These are phyloP conservation scores for Rhizomucor miehei DNA, from an alignment of 371 early-diverging fungal species.

Conservation along the genomic window DNA sequence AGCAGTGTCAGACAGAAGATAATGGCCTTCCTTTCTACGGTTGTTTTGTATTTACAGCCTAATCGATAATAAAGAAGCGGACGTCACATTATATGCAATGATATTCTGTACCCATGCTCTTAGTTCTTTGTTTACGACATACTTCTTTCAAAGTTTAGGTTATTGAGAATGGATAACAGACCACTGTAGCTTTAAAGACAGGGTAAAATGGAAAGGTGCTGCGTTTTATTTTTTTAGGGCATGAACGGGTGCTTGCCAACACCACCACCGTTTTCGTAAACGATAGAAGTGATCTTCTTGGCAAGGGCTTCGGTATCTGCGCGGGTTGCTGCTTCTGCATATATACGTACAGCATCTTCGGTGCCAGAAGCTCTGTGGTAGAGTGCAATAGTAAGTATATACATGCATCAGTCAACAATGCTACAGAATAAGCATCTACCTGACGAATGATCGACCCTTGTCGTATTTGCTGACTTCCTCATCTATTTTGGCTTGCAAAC, in stretches of 20 bases:
- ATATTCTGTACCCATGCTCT: no score
- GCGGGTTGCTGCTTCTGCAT: slow-evolving; percentile 95
- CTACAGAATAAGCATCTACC: slow-evolving; percentile 44
- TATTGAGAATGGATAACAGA: no score
- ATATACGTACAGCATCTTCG: slow-evolving; percentile 98
- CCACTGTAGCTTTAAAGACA: no score
- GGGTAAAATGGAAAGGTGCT: no score
- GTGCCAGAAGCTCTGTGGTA: slow-evolving; percentile 94
- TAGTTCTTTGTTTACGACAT: no score
- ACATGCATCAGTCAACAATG: neutral
- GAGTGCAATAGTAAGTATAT: neutral
- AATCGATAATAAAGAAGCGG: no score
- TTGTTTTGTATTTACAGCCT: no score
- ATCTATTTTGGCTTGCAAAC: slow-evolving; percentile 90
- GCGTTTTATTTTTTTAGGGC: slow-evolving; percentile 10
- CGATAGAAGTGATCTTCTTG: slow-evolving; percentile 76
- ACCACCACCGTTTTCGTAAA: slow-evolving; percentile 92
- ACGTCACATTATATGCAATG: no score
- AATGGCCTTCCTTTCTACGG: no score
- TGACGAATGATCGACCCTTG: slow-evolving; percentile 91
- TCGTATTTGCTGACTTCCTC: slow-evolving; percentile 75
- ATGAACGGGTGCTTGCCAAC: slow-evolving; percentile 79
- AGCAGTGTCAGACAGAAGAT: no score
- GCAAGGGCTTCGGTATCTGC: slow-evolving; percentile 81
- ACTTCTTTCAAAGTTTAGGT: no score